These are phyloP conservation scores for Mycena epipterygia DNA, from an alignment of 768 basidiomycete genomes.

Conservation along the genomic window DNA sequence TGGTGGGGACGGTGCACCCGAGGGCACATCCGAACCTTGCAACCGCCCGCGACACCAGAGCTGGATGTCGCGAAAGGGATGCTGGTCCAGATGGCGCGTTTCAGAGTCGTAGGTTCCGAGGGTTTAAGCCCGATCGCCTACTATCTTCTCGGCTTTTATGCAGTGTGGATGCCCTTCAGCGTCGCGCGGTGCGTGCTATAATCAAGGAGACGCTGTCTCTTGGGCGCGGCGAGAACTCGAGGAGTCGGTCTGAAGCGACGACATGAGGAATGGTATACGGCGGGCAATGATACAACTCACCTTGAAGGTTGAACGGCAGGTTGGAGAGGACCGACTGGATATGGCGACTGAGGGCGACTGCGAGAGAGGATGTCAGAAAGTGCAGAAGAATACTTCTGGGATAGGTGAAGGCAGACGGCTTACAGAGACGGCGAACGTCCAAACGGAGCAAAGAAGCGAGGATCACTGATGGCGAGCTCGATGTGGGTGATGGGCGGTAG, in stretches of 20 bases:
- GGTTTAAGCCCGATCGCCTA: background rate
- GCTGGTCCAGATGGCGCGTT: conserved; percentile 9
- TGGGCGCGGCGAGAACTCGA: conserved; percentile 13
- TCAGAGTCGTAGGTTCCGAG: conserved; percentile 15
- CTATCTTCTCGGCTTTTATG: conserved; percentile 17
- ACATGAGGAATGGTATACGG: background rate
- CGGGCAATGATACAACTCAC: background rate
- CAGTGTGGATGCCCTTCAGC: conserved; percentile 15
- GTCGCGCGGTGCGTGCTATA: background rate
- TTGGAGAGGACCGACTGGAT: too few relatives aligned
- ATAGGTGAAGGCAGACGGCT: background rate
- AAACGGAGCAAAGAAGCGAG: background rate
- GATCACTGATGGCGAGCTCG: conserved; percentile 1
- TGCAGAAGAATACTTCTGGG: too few relatives aligned
- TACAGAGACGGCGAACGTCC: background rate
- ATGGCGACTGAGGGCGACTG: background rate
- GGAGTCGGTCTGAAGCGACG: background rate
- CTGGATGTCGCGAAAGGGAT: conserved; percentile 8
- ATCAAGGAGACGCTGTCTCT: background rate
- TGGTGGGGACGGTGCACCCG: background rate
- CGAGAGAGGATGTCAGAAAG: too few relatives aligned
- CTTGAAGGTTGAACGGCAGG: too few relatives aligned
- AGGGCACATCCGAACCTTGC: background rate
- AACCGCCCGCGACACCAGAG: conserved; percentile 18
- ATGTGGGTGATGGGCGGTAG: conserved; percentile 27